Evolutionary conservation across 208 protist genomes (phyloP), one percentile per base, ranked within the genome.

Genomic region (Trypanosoma boissoni): DNA sequence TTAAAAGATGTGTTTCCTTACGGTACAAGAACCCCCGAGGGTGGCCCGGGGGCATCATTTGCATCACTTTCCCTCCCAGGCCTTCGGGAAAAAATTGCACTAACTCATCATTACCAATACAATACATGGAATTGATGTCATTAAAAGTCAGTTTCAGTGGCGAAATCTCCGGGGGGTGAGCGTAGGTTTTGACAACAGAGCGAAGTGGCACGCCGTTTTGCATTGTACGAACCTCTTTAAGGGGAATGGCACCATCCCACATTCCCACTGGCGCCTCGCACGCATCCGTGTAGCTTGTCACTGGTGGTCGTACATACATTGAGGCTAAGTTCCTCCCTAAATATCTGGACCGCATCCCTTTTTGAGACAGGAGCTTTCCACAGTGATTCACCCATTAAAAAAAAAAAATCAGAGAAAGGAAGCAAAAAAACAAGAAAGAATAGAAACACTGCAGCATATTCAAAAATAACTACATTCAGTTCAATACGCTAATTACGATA

Each of bases 61-160:
- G 87, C 83, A 91, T 86, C 24, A 96, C 80, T 57, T 92, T 91
- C 1, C 91, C 91, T 12, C 87, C 86, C 4, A 96, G 67, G 8
- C 91, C 91, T 61, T 96, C 87, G 16, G 87, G 91, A 54, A 92
- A 96, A 58, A 78, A 87, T 42, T 64, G 61, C 6, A 88, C 74
- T 18, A 96, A 73, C 42, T 94, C 86, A 52, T 92, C 86, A 58
- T 96, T 93, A 20, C 86, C 82, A 34, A 96, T 76, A 63, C 91
- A 94, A 61, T 96, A 96, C 78, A 96, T 89, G 28, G 83, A 88
- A 59, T 93, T 80, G 43, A 96, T 80, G 56, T 94, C 78, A 66
- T 88, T 88, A 63, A 91, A 94, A 14, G 72, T 64, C 2, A 96
- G 66, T 42, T 69, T 68, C 14, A 54, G 59, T 21, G 90, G 86